Base-by-base conservation (phyloP, 192 early-diverging fungal genomes). In the Backusella morwellensis region DNA sequence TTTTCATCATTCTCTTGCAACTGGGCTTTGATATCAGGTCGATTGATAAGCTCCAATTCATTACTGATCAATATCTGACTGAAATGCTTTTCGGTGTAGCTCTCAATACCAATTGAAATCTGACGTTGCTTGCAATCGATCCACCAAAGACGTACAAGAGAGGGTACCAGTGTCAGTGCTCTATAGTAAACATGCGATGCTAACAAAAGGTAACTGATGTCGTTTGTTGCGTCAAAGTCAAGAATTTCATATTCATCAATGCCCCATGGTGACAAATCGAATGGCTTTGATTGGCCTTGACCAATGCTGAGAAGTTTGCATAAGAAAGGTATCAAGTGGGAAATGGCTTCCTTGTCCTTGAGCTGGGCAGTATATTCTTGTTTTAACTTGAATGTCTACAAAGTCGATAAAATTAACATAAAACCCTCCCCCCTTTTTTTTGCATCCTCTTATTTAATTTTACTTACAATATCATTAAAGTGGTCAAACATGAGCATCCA, bases 401-500 rank as follows among this genome's bases (percentile, higher is more conserved):
- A 59, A 63, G 0, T 21, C 23, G 76, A 52, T 15, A 52, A 52
- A 15, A 12, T n/a, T 19, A 19, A 52, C n/a, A n/a, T 52, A n/a
- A 15, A 29, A 29, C 29, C 29, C 29, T 29, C 29, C 1, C 29
- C 0, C 1, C 1, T 29, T 32, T 32, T 32, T 32, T 32, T 32
- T 32, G 32, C 32, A 32, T 54, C 7, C 6, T 7, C 1, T 56
- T 21, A 23, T 56, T 21, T 35, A 19, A 9, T 17, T 72, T 66
- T 32, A 78, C 84, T 82, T 88, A 94, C 93, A 47, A 92, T 88
- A 75, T 94, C 91, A 34, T 89, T 86, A 79, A 96, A 94, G 35
- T 95, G 90, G 75, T 91, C 91, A 71, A 95, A 90, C 12, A 95
- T 70, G 5, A 90, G 81, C 85, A 93, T 89, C 91, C 93, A 94